Evolutionary conservation across 208 protist genomes (phyloP).

Genomic region (Trypanosoma mega): DNA sequence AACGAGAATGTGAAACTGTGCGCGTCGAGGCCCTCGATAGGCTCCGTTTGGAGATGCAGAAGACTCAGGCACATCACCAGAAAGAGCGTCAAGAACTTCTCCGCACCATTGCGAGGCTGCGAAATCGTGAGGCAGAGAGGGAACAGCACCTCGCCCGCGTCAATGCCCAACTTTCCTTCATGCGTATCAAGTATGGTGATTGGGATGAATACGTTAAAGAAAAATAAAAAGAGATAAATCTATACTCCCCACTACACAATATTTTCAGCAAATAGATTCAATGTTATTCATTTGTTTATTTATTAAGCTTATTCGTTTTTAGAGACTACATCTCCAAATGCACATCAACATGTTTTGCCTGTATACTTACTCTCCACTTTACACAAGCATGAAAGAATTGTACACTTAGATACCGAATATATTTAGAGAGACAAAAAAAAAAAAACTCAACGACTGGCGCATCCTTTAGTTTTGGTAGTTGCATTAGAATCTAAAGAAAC

Average conservation of each 20-base stretch:
- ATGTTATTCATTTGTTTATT: not conserved
- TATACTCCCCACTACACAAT: not conserved
- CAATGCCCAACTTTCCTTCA: slow-evolving; percentile 12
- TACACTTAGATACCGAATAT: too few relatives aligned
- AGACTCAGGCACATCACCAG: not conserved
- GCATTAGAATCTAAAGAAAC: too few relatives aligned
- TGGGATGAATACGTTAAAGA: slow-evolving; percentile 8
- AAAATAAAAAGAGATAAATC: not conserved
- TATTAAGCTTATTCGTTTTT: too few relatives aligned
- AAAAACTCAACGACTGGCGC: too few relatives aligned
- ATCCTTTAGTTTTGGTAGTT: too few relatives aligned
- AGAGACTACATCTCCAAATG: too few relatives aligned
- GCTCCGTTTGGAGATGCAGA: not conserved
- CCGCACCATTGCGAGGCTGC: not conserved
- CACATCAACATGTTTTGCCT: not conserved
- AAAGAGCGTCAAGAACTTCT: slow-evolving; percentile 8
- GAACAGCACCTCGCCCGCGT: slow-evolving; percentile 13
- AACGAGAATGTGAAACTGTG: too few relatives aligned
- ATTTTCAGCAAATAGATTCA: not conserved
- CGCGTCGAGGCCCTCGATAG: too few relatives aligned
- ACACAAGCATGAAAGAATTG: too few relatives aligned
- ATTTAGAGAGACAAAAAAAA: too few relatives aligned
- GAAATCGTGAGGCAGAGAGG: slow-evolving; percentile 2
- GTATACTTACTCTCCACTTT: too few relatives aligned
- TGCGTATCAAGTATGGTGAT: slow-evolving; percentile 19